Evolutionary conservation across 768 basidiomycete genomes (phyloP).

Genomic region (Filobasidium wieringae): DNA sequence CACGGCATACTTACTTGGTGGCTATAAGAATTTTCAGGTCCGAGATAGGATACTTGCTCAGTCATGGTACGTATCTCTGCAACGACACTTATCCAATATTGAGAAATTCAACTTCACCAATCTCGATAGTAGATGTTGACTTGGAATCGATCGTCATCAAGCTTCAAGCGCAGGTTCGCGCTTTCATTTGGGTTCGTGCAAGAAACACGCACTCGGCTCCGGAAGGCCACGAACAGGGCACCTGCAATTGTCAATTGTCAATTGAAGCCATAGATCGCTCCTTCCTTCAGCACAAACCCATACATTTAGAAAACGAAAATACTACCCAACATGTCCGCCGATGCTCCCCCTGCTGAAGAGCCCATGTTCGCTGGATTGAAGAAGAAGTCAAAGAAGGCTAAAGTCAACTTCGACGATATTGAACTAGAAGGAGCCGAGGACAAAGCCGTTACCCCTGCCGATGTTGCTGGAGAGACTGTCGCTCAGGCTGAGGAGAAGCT

Average conservation of each 20-base stretch:
- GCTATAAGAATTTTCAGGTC: conserved; percentile 30
- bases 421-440: conserved; percentile 13
- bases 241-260: no score
- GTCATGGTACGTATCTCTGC: neutral
- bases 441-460: conserved; percentile 5
- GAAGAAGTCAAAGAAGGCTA: conserved; percentile 43
- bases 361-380: conserved; percentile 42
- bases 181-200: no score
- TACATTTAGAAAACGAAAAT: no score
- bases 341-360: conserved; percentile 9
- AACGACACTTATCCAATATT: no score
- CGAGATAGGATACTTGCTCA: conserved; percentile 17
- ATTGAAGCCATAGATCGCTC: no score
- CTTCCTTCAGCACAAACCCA: no score
- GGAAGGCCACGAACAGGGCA: no score
- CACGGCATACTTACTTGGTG: conserved; percentile 19
- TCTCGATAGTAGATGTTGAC: no score
- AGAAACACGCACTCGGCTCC: no score
- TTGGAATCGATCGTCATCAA: no score
- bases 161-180: no score
- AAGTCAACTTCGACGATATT: conserved; percentile 31
- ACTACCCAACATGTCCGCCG: conserved; percentile 7
- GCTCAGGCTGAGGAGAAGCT: neutral
- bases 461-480: conserved; percentile 5
- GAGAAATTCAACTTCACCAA: no score